Evolutionary conservation across 2,329 filamentous ascomycete species (phyloP).

Genomic region (Colletotrichum somersetense): DNA sequence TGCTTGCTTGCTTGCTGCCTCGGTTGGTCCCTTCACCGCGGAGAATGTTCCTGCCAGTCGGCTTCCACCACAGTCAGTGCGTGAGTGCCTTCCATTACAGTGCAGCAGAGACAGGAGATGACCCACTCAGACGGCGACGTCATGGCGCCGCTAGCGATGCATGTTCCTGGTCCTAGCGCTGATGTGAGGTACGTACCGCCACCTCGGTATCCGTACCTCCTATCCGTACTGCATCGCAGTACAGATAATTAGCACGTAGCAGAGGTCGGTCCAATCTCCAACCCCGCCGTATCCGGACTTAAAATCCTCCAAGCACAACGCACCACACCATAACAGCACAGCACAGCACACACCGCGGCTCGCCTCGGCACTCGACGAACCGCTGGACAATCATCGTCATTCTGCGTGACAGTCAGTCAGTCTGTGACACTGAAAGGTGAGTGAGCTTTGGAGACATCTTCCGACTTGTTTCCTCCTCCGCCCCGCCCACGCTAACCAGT

Average conservation of each 20-base stretch:
- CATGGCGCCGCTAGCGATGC: conserved; percentile 32
- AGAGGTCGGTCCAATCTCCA: conserved; percentile 21
- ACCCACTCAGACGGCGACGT: conserved; percentile 33
- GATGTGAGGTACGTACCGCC: not conserved
- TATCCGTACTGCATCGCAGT: not conserved
- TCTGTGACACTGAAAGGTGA: conserved; percentile 5
- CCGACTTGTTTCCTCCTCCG: not conserved
- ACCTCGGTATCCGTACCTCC: too few species aligned
- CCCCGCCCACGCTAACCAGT: not conserved
- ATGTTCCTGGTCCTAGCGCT: conserved; percentile 38
- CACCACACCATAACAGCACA: not conserved
- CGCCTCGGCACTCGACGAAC: not conserved
- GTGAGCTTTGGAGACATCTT: not conserved
- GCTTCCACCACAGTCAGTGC: not conserved
- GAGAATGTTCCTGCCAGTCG: too few species aligned
- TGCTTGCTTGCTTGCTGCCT: not conserved
- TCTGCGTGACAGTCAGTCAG: not conserved
- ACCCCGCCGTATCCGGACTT: conserved; percentile 34
- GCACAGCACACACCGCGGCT: too few species aligned
- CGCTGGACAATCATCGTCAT: not conserved
- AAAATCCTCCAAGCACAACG: conserved; percentile 17
- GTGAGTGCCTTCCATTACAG: not conserved
- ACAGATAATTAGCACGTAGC: not conserved
- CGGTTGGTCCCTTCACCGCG: not conserved
- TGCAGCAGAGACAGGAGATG: not conserved